Conservation (phyloP, 805 yeast genomes). For the Ogataea nonfermentans region DNA sequence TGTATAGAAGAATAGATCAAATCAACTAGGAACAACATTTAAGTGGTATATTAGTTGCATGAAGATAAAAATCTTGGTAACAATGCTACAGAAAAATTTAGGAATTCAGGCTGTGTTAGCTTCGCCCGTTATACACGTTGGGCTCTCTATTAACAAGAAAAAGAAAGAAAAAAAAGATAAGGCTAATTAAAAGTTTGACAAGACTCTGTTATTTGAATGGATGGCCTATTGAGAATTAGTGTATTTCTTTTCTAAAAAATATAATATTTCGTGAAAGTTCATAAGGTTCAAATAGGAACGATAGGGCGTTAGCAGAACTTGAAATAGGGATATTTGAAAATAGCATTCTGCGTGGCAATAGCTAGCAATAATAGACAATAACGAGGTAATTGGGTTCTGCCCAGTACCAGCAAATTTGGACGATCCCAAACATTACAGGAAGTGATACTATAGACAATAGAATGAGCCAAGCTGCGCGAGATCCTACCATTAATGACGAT, state of each 20-base stretch:
- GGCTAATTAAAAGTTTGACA: neutral
- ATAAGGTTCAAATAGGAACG: neutral
- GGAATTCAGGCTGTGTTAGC: constrained; percentile 6
- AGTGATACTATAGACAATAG: neutral
- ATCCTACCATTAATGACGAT: neutral
- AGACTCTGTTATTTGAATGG: neutral
- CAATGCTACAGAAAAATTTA: neutral
- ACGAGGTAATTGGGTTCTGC: constrained; percentile 4
- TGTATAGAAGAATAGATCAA: constrained; percentile 9
- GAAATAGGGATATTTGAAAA: neutral
- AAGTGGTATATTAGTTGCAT: constrained; percentile 1
- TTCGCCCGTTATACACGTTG: neutral
- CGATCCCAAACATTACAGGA: neutral
- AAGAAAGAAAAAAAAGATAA: constrained; percentile 9
- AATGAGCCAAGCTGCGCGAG: neutral
- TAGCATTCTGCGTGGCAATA: constrained; percentile 5
- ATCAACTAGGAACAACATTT: neutral
- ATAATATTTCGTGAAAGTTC: neutral
- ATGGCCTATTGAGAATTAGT: neutral
- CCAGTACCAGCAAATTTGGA: constrained; percentile 5
- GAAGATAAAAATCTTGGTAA: constrained; percentile 3
- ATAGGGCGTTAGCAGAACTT: neutral
- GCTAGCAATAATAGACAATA: neutral
- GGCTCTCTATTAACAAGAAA: constrained; percentile 1
- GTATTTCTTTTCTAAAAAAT: no score